Evolutionary conservation across 176 grass and related monocot genomes (phyloP).

Genomic region (Neostapfia colusana): DNA sequence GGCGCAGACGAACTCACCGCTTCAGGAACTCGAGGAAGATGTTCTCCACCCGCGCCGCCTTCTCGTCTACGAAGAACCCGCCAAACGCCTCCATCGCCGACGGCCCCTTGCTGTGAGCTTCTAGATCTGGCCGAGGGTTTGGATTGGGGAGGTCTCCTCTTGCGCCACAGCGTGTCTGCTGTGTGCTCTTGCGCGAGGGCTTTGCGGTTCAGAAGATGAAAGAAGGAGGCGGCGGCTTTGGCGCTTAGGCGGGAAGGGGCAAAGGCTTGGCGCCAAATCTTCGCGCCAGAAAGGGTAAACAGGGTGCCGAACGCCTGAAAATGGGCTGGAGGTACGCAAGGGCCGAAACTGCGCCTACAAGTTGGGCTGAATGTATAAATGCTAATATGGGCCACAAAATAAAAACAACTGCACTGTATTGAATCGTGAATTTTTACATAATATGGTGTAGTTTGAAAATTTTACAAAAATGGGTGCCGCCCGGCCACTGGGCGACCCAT

Average conservation of each 20-base stretch:
- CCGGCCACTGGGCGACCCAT: too few species aligned
- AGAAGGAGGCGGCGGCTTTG: background rate
- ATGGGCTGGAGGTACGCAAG: too few species aligned
- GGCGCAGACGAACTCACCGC: constrained; percentile 43
- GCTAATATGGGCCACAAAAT: too few species aligned
- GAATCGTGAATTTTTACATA: too few species aligned
- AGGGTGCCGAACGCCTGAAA: too few species aligned
- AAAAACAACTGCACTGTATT: too few species aligned
- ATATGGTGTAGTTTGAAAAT: too few species aligned
- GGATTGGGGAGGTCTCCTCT: background rate
- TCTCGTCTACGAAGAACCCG: constrained; percentile 94
- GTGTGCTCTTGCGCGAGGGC: constrained; percentile 6
- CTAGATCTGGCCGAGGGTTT: constrained; percentile 4
- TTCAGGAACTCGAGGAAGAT: constrained; percentile 99
- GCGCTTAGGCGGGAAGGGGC: constrained; percentile 46
- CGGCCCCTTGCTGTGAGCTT: background rate
- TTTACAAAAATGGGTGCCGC: too few species aligned
- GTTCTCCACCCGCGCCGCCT: constrained; percentile 86
- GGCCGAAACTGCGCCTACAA: too few species aligned
- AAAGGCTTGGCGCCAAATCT: constrained; percentile 51
- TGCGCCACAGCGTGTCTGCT: background rate
- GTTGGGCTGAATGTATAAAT: too few species aligned
- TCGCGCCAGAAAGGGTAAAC: constrained; percentile 53
- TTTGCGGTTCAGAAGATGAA: background rate
- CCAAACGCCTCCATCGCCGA: constrained; percentile 75